Evolutionary conservation across 78 protist species (phyloP).

Genomic region (Monosiga brevicollis): DNA sequence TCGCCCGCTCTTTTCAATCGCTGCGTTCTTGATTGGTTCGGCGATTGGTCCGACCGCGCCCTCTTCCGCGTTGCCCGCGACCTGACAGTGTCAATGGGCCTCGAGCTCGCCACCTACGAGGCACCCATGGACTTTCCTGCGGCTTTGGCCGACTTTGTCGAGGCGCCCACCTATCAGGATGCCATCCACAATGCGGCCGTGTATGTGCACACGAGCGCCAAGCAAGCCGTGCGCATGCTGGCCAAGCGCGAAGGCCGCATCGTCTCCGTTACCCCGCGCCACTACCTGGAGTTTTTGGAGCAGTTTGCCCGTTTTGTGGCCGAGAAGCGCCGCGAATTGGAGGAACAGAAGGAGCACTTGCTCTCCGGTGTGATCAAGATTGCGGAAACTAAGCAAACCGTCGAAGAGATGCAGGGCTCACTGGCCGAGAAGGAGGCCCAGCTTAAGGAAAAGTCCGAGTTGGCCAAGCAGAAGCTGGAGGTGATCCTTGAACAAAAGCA

Average conservation of each 20-base stretch:
- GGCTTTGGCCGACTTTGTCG: constrained; percentile 62
- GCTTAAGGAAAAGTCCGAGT: constrained; percentile 53
- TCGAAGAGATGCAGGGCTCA: constrained; percentile 43
- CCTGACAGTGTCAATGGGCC: neutral
- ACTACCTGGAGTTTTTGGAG: constrained; percentile 86
- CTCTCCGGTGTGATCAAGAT: constrained; percentile 73
- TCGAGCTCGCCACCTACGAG: neutral
- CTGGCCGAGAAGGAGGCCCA: constrained; percentile 29
- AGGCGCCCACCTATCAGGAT: constrained; percentile 49
- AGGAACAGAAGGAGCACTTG: constrained; percentile 84
- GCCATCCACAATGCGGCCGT: constrained; percentile 63
- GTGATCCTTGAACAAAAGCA: constrained; percentile 62
- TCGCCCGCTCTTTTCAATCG: constrained; percentile 79
- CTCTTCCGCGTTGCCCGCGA: constrained; percentile 53
- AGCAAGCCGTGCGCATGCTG: constrained; percentile 37
- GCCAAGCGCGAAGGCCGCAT: constrained; percentile 46
- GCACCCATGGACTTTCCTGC: constrained; percentile 24
- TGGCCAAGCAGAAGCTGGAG: constrained; percentile 64
- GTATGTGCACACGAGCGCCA: constrained; percentile 61
- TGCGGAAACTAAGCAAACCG: constrained; percentile 59
- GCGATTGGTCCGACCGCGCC: constrained; percentile 72
- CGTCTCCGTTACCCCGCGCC: constrained; percentile 90
- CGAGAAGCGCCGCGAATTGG: constrained; percentile 73
- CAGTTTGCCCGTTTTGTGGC: constrained; percentile 63
- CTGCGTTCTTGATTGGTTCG: constrained; percentile 80